Evolutionary conservation across 2,329 filamentous ascomycete genomes (phyloP), one percentile per base, ranked within the genome.

Genomic region (Colletotrichum siamense): DNA sequence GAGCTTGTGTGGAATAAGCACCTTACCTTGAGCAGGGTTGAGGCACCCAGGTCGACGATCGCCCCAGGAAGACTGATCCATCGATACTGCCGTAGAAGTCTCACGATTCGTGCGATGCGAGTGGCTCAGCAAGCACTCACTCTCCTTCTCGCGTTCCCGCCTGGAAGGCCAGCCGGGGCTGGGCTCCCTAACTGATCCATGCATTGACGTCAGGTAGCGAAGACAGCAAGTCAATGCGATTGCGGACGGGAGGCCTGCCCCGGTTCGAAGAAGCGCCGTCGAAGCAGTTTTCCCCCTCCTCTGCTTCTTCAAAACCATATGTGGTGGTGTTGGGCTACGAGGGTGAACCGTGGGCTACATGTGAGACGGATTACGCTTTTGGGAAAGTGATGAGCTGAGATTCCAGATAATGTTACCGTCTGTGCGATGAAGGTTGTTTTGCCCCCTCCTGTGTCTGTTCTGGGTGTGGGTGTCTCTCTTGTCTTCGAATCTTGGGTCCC

Each of bases 381-480:
- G 70, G 70, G 64, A 76, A 76, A 67, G 70, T 52, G 70, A 76
- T 76, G 73, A 73, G 70, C 49, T 69, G 73, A 76, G 70, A 69
- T 73, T 65, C 64, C 65, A 65, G 36, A 73, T 73, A 62, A 55
- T 73, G 71, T 63, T 63, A 32, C 34, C 34, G 65, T 76, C 74
- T 69, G 74, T 73, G 74, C 74, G 64, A 70, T 26, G 55, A 76
- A 76, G 70, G 64, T 76, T 74, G 70, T 74, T 63, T 74, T 74
- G 57, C 70, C 70, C 70, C 74, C 72, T 44, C 64, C 44, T 30
- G 0, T 52, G 10, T 52, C 44, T 52, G 44, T 52, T 52, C 44
- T 52, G 44, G 44, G 44, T 13, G 44, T 52, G 44, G 10, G 44
- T 63, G 12, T 49, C 26, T 70, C 55, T 39, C n/a, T 34, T 15